A percentile compares a stretch with the other conserved stretches of the same genome.
Evolutionary conservation across 2,329 filamentous ascomycete genomes (phyloP).

Genomic region (Aspergillus spinulosporus): DNA sequence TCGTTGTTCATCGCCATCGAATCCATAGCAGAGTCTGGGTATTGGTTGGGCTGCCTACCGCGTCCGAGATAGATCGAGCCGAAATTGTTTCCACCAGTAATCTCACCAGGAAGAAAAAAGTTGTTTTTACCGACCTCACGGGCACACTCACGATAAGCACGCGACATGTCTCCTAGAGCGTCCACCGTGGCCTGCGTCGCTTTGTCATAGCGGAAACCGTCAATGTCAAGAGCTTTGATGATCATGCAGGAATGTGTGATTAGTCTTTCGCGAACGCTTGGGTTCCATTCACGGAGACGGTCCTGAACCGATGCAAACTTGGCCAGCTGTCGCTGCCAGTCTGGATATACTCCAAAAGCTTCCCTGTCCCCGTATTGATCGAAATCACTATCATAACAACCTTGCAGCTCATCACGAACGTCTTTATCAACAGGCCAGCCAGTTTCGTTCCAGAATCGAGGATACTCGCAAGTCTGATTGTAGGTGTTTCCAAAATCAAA

Average conservation of each 20-base stretch:
- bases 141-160: slow-evolving; percentile 59
- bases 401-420: slow-evolving; percentile 50
- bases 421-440: slow-evolving; percentile 53
- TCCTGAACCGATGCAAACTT: slow-evolving; percentile 69
- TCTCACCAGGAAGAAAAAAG: slow-evolving; percentile 65
- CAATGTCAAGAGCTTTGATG: slow-evolving; percentile 63
- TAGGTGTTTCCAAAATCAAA: slow-evolving; percentile 58
- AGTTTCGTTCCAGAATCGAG: slow-evolving; percentile 62
- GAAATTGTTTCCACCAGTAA: slow-evolving; percentile 62
- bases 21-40: slow-evolving; percentile 48
- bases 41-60: slow-evolving; percentile 58
- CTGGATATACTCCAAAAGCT: slow-evolving; percentile 63
- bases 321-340: slow-evolving; percentile 64
- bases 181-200: slow-evolving; percentile 66
- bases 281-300: slow-evolving; percentile 64
- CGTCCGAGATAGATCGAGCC: slow-evolving; percentile 63
- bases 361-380: slow-evolving; percentile 65
- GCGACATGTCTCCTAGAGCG: slow-evolving; percentile 59
- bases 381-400: slow-evolving; percentile 65
- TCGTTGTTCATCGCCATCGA: slow-evolving; percentile 52
- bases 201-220: slow-evolving; percentile 68
- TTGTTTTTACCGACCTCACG: slow-evolving; percentile 58
- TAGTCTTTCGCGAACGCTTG: slow-evolving; percentile 58
- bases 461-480: slow-evolving; percentile 57
- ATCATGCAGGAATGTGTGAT: slow-evolving; percentile 64